These are phyloP conservation scores for Puccinia horiana DNA, from an alignment of 1,284 basidiomycete species.

Conservation along the genomic window DNA sequence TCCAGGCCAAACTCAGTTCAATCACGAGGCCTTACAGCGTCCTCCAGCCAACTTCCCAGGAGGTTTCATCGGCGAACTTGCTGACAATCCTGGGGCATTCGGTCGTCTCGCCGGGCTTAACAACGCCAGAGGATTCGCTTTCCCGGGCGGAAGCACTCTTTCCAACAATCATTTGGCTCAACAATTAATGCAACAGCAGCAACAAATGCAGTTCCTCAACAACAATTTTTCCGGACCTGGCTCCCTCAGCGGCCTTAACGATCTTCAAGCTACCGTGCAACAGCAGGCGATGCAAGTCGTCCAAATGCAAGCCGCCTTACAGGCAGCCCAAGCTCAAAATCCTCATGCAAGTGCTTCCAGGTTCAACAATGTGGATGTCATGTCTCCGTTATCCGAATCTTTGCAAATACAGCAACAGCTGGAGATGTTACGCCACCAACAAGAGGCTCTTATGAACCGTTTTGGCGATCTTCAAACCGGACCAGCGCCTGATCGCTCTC, in stretches of 20 bases:
- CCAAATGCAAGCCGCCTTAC: slow-evolving; percentile 53
- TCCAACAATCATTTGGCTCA: slow-evolving; percentile 44
- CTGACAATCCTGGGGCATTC: slow-evolving; percentile 35
- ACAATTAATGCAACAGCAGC: slow-evolving; percentile 43
- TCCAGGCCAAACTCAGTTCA: slow-evolving; percentile 44
- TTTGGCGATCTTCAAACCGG: slow-evolving; percentile 54
- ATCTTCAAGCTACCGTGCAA: slow-evolving; percentile 53
- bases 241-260: slow-evolving; percentile 38
- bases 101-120: slow-evolving; percentile 28
- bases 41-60: slow-evolving; percentile 31
- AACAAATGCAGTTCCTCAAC: slow-evolving; percentile 47
- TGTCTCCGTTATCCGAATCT: slow-evolving; percentile 58
- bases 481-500: slow-evolving; percentile 29
- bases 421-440: slow-evolving; percentile 60
- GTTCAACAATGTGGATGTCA: slow-evolving; percentile 40
- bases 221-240: slow-evolving; percentile 17
- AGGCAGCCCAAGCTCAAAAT: slow-evolving; percentile 33
- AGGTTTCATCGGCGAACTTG: slow-evolving; percentile 35
- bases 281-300: slow-evolving; percentile 55
- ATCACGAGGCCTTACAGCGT: slow-evolving; percentile 26
- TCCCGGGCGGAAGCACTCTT: slow-evolving; percentile 19
- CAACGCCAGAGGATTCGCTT: slow-evolving; percentile 30
- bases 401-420: slow-evolving; percentile 61
- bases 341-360: slow-evolving; percentile 2
- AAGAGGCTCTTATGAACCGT: slow-evolving; percentile 59